phyloP scores from a whole-genome alignment of 768 basidiomycete species.

The Pulveroboletus sp. region DNA sequence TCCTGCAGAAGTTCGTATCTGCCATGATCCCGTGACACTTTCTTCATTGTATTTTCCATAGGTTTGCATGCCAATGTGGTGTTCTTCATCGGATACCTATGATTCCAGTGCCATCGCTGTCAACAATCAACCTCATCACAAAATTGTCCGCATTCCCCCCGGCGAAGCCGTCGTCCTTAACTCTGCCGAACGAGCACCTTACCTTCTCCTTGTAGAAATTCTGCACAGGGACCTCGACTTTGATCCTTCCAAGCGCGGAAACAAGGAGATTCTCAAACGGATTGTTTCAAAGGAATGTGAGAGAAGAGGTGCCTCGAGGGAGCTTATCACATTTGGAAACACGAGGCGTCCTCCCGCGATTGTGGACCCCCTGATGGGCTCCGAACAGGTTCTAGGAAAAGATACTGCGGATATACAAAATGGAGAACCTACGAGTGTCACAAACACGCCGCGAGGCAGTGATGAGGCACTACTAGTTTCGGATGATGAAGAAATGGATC shows the following conservation, averaged over 20 bases:
- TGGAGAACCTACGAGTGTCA: slow-evolving; percentile 3
- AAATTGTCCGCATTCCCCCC: slow-evolving; percentile 95
- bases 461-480: slow-evolving; percentile 19
- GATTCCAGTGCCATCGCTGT: slow-evolving; percentile 27
- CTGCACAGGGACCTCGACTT: slow-evolving; percentile 90
- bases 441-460: slow-evolving; percentile 20
- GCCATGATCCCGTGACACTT: background rate
- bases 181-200: slow-evolving; percentile 95
- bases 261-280: slow-evolving; percentile 82
- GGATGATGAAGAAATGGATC: slow-evolving; percentile 89
- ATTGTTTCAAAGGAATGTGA: slow-evolving; percentile 67
- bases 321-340: slow-evolving; percentile 46
- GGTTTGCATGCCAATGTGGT: slow-evolving; percentile 92
- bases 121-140: slow-evolving; percentile 73
- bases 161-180: slow-evolving; percentile 98
- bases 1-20: slow-evolving; percentile 78
- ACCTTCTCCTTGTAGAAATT: slow-evolving; percentile 88
- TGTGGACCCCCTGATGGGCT: slow-evolving; percentile 23
- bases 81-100: slow-evolving; percentile 63
- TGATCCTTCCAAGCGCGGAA: slow-evolving; percentile 76
- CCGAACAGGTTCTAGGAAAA: slow-evolving; percentile 33
- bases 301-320: slow-evolving; percentile 54
- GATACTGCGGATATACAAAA: slow-evolving; percentile 27
- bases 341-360: slow-evolving; percentile 14
- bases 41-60: slow-evolving; percentile 27